A percentile compares a stretch with the other conserved stretches of the same genome.
Conservation (phyloP, 805 yeast species). For the Metschnikowia arizonensis region DNA sequence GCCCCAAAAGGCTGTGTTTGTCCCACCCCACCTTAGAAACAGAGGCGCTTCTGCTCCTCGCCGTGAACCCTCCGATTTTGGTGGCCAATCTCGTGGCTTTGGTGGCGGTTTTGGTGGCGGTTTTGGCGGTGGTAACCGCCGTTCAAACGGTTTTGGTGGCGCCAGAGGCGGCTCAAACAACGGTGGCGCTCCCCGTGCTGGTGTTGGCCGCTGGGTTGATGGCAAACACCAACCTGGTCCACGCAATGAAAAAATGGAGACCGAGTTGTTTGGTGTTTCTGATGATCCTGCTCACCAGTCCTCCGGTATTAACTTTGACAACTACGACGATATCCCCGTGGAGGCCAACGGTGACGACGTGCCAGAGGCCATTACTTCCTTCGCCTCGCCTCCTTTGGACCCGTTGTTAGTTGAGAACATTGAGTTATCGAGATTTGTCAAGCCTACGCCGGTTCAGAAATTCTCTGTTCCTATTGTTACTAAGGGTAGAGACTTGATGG, state of each 20-base stretch:
- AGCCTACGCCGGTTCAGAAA: constrained; percentile 95
- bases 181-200: constrained; percentile 35
- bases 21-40: constrained; percentile 35
- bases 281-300: constrained; percentile 78
- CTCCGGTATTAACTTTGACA: constrained; percentile 97
- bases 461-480: constrained; percentile 91
- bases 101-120: constrained; percentile 15
- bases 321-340: constrained; percentile 97
- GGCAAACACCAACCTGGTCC: constrained; percentile 87
- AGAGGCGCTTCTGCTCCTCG: constrained; percentile 29
- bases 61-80: constrained; percentile 27
- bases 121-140: constrained; percentile 26
- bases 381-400: constrained; percentile 92
- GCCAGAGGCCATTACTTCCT: constrained; percentile 87
- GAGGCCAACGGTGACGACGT: constrained; percentile 94
- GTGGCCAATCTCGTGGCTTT: constrained; percentile 14
- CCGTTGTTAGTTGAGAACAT: constrained; percentile 81
- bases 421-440: constrained; percentile 80
- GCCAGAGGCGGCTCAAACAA: constrained; percentile 15
- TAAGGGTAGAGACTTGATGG: constrained; percentile 88
- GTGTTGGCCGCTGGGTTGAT: constrained; percentile 79
- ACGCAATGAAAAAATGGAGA: constrained; percentile 63
- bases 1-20: constrained; percentile 21
- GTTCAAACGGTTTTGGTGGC: constrained; percentile 28
- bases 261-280: constrained; percentile 75